Conservation (phyloP, 192 early-diverging fungal genomes). For the Podila clonocystis region DNA sequence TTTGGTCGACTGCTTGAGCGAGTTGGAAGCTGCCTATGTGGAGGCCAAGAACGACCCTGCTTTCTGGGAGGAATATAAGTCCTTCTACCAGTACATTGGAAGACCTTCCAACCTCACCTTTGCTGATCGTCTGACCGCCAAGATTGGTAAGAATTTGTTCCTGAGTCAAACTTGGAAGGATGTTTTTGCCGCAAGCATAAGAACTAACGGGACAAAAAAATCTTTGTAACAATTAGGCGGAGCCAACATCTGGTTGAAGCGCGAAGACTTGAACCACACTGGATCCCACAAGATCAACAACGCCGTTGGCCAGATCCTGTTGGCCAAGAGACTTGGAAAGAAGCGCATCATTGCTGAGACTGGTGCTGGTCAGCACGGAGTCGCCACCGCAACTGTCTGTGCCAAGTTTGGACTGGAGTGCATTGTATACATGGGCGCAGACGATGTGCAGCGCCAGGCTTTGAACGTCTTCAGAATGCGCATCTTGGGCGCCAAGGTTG, state of each 20-base stretch:
- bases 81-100: constrained; percentile 92
- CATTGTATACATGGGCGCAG: constrained; percentile 97
- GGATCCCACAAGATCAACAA: constrained; percentile 99
- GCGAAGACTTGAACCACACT: constrained; percentile 99
- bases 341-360: constrained; percentile 98
- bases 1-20: constrained; percentile 92
- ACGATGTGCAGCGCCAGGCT: constrained; percentile 93
- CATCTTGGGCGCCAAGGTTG: constrained; percentile 91
- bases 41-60: constrained; percentile 83
- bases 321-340: constrained; percentile 96
- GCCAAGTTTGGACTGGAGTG: constrained; percentile 98
- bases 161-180: neutral
- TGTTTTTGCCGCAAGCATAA: neutral
- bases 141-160: constrained; percentile 45
- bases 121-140: constrained; percentile 86
- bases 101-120: constrained; percentile 89
- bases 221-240: constrained; percentile 65
- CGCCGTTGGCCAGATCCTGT: constrained; percentile 91
- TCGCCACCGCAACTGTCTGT: constrained; percentile 97
- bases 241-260: constrained; percentile 96
- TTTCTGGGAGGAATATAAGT: constrained; percentile 95
- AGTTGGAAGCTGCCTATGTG: constrained; percentile 88
- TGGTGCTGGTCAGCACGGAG: constrained; percentile 98
- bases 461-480: constrained; percentile 97
- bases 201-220: too few species aligned